Conservation (phyloP, 1,139 yeast species). For the Suhomyces ambrosiae region DNA sequence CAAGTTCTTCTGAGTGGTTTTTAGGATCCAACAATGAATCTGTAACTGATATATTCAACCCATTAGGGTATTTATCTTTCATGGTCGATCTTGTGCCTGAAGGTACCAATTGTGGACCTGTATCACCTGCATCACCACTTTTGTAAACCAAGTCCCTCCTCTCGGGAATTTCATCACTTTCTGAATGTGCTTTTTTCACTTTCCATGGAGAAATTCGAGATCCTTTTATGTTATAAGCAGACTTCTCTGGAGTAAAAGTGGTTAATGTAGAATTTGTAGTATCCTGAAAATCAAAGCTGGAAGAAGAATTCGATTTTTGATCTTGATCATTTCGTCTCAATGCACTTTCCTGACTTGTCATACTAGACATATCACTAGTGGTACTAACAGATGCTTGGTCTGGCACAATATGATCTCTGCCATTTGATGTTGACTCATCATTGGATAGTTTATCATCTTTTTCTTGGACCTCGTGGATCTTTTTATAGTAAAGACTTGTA, state of each 20-base stretch:
- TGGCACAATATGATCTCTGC: background rate
- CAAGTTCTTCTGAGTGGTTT: constrained; percentile 7
- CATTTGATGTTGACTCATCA: background rate
- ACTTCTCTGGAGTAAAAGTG: constrained; percentile 7
- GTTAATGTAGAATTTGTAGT: constrained; percentile 6
- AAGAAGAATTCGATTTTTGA: constrained; percentile 3
- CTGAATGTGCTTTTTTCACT: constrained; percentile 17
- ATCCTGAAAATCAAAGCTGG: constrained; percentile 14
- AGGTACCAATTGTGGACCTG: constrained; percentile 19
- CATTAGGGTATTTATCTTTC: constrained; percentile 15
- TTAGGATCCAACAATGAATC: constrained; percentile 25
- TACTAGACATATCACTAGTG: constrained; percentile 31
- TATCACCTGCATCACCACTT: constrained; percentile 15
- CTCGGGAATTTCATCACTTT: constrained; percentile 31
- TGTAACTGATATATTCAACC: constrained; percentile 22
- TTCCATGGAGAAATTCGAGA: constrained; percentile 25
- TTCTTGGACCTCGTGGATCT: constrained; percentile 23
- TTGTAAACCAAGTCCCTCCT: constrained; percentile 34
- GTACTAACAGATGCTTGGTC: constrained; percentile 18
- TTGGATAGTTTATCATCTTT: background rate
- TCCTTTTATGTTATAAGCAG: constrained; percentile 20
- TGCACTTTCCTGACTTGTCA: constrained; percentile 19
- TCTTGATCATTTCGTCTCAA: constrained; percentile 6
- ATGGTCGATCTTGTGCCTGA: constrained; percentile 9
- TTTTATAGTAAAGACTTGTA: constrained; percentile 39